A percentile compares a stretch with the other conserved stretches of the same genome.
These are phyloP conservation scores for Huntiella savannae DNA, from an alignment of 2,329 filamentous ascomycete genomes.

Conservation along the genomic window DNA sequence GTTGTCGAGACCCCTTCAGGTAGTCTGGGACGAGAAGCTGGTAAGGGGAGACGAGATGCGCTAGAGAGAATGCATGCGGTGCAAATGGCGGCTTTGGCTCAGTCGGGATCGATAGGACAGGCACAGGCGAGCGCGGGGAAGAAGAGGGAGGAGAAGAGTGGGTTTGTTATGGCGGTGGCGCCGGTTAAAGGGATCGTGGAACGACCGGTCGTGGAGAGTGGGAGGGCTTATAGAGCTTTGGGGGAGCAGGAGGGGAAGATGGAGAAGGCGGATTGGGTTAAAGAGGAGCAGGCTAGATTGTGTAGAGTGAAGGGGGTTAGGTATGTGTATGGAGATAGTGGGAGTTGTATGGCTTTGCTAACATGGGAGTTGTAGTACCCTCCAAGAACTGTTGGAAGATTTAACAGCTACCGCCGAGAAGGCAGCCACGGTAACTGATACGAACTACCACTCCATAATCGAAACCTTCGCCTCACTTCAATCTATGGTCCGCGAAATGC, in stretches of 20 bases:
- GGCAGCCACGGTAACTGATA: conserved; percentile 48
- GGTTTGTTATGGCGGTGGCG: too few species aligned
- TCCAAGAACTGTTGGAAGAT: conserved; percentile 9
- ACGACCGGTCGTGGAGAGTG: too few species aligned
- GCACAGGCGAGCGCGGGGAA: too few species aligned
- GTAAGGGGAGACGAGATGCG: conserved; percentile 10
- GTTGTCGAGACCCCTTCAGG: too few species aligned
- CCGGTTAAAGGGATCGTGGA: too few species aligned
- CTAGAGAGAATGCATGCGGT: conserved; percentile 6
- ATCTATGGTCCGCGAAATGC: conserved; percentile 42
- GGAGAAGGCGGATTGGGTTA: not conserved
- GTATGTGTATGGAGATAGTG: not conserved
- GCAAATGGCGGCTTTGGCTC: conserved; percentile 6
- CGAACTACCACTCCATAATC: conserved; percentile 54
- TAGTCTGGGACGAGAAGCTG: too few species aligned
- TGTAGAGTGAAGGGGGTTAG: conserved; percentile 6
- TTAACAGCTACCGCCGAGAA: conserved; percentile 41
- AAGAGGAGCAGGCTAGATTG: conserved; percentile 8
- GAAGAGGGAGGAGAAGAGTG: too few species aligned
- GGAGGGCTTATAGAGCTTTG: too few species aligned
- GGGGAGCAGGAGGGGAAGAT: not conserved
- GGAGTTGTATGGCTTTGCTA: too few species aligned
- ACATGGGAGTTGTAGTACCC: conserved; percentile 1
- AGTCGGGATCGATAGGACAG: not conserved
- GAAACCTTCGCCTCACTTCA: conserved; percentile 48